Base-by-base conservation (phyloP, 176 grass and related monocot genomes). In the Zizania latifolia region DNA sequence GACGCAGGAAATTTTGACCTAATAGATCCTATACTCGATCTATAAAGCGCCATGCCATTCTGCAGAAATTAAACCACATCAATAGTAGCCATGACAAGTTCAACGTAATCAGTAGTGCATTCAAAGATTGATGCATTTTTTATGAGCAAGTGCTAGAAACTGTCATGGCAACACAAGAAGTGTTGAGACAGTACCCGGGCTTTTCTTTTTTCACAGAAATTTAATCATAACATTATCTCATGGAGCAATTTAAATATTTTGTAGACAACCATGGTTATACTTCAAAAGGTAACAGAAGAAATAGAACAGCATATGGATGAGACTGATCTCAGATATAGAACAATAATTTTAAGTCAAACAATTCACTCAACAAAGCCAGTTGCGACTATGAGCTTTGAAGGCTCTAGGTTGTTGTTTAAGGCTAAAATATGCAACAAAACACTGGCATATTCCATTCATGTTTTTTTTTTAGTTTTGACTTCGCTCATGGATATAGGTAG, bases 271-370 rank as follows among this genome's bases (percentile, higher is more conserved):
- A 60, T 60, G 14, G 26, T 62, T 34, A 19, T 35, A 45, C 16
- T 45, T 62, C 6, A 17, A 45, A 21, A 34, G 2, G 58, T 62
- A 17, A 58, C 27, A 32, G 5, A 1, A 30, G 31, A 58, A 60
- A 17, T 16, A 62, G 23, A 31, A 62, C 12, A 55, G 13, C 23
- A 74, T 58, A 65, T 61, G 8, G 1, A 65, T 27, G 30, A 36
- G 32, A 26, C 0, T 77, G 59, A 51, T 19, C 54, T 74, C 29
- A 51, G 16, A 62, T 15, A 63, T 22, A 65, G 13, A 62, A 65
- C 43, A 64, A 63, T 12, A 76, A 46, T 62, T 37, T 48, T 43
- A 77, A 77, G 40, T 5, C 60, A 77, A 50, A 77, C 17, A 51
- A 35, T 28, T 26, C 58, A 63, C 48, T 30, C 4, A 17, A 65